A percentile compares a stretch with the other conserved stretches of the same genome.
phyloP scores from a whole-genome alignment of 2,329 filamentous ascomycete genomes.

The Colletotrichum magnum region DNA sequence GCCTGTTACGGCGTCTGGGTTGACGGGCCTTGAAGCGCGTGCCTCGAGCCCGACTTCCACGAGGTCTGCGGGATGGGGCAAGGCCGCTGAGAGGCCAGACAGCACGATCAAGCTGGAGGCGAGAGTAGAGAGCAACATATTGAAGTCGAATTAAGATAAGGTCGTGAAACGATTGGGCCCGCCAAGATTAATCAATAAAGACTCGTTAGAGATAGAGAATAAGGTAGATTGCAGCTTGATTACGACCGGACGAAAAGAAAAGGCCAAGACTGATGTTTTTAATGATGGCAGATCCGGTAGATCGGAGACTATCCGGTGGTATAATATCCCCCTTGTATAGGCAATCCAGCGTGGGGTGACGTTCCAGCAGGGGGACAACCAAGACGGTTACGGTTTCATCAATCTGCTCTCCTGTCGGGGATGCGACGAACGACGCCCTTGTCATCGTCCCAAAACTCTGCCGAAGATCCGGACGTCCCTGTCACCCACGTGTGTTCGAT shows the following conservation, averaged over 20 bases:
- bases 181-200: background rate
- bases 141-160: slow-evolving; percentile 3
- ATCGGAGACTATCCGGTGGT: too few species aligned
- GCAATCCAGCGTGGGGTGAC: background rate
- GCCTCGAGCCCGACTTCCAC: background rate
- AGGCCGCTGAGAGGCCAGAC: background rate
- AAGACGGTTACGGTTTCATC: background rate
- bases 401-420: background rate
- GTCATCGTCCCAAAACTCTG: background rate
- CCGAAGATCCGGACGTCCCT: background rate
- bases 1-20: slow-evolving; percentile 26
- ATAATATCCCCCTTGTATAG: background rate
- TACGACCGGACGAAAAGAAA: background rate
- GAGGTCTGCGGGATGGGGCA: background rate
- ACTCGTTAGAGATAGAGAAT: background rate
- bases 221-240: background rate
- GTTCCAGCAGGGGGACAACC: background rate
- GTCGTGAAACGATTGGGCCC: slow-evolving; percentile 1
- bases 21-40: slow-evolving; percentile 21
- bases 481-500: background rate
- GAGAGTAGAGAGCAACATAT: slow-evolving; percentile 19
- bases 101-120: background rate
- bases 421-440: background rate
- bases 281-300: background rate
- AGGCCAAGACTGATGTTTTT: background rate